Evolutionary conservation across 805 yeast species (phyloP), one percentile per base, ranked within the genome.

Genomic region (Pichia deserticola): DNA sequence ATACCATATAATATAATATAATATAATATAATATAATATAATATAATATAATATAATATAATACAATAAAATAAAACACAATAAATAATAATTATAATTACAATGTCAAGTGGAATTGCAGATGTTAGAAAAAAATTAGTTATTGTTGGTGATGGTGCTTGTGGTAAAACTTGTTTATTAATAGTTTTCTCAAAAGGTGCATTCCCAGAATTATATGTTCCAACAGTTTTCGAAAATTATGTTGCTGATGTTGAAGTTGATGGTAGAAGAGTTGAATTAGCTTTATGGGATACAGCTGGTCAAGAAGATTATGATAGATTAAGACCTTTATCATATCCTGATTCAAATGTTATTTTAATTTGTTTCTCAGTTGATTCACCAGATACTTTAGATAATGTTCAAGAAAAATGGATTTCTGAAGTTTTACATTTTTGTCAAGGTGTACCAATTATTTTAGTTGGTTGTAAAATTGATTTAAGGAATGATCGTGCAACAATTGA

Each of bases 281-380:
- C 96, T 7, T 75, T 89, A 58, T 89, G 97, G 97, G 97, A 89
- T 89, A 89, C 97, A 59, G 96, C 97, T 50, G 97, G 97, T 57
- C 97, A 89, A 79, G 97, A 89, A 76, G 97, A 90, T 74, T 89
- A 89, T 67, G 96, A 89, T 70, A 86, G 96, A 70, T 75, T 88
- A 60, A 84, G 96, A 72, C 96, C 96, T 41, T 74, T 88, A 57
- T 84, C 92, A 12, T 89, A 89, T 70, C 96, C 96, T 54, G 96
- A 89, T 67, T 85, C 96, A 38, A 86, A 88, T 66, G 97, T 89
- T 55, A 86, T 89, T 53, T 77, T 89, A 65, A 88, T 89, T 61
- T 89, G 97, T 77, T 89, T 89, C 74, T 82, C 95, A 20, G 79
- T 89, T 55, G 96, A 88, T 65, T 77, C 89, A 40, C 96, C 96